phyloP scores from a whole-genome alignment of 208 protist species.

The Histomonas meleagridis region DNA sequence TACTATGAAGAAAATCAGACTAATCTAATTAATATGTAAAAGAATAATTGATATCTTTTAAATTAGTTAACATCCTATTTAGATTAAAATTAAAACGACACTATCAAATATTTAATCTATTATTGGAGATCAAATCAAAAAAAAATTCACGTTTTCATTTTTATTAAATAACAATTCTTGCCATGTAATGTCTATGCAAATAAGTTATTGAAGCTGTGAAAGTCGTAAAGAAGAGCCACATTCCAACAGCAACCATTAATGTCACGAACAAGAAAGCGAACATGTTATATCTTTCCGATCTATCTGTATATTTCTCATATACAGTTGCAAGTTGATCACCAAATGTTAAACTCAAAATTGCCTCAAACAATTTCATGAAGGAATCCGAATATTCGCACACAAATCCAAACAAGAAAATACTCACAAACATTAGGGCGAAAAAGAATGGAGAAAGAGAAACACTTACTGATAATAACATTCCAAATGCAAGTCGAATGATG shows the following conservation, averaged over 20 bases:
- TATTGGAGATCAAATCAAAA: no score
- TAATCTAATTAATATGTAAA: no score
- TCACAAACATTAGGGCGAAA: neutral
- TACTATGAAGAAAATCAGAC: no score
- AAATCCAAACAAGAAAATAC: neutral
- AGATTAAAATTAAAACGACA: no score
- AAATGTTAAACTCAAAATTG: neutral
- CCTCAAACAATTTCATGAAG: neutral
- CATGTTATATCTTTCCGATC: neutral
- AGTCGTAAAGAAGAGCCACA: slow-evolving; percentile 25
- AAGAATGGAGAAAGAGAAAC: neutral
- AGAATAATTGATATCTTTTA: no score
- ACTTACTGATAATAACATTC: neutral
- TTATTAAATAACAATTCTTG: no score
- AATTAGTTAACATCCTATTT: no score
- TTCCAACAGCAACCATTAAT: neutral
- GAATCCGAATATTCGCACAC: neutral
- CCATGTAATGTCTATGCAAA: no score
- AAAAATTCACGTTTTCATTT: no score
- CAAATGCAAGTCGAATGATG: neutral
- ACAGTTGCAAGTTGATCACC: neutral
- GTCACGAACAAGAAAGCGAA: neutral
- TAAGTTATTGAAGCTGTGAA: neutral
- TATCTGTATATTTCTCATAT: neutral
- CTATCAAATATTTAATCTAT: no score